Conservation (phyloP, 331 rosid species). For the Acacia concinna region DNA sequence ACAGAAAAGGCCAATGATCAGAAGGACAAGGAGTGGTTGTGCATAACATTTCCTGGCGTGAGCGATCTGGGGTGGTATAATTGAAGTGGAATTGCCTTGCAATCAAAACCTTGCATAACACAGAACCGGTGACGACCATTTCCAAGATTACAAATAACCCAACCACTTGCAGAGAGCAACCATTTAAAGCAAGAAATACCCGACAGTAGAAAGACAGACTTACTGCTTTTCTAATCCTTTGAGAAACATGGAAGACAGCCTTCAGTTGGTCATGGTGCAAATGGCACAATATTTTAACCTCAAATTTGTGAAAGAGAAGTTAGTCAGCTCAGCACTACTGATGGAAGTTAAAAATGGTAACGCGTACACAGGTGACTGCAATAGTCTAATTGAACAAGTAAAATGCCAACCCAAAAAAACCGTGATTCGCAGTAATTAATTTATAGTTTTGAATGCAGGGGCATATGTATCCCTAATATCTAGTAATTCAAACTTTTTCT, state of each 20-base stretch:
- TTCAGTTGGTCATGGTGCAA: constrained; percentile 91
- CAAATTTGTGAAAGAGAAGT: constrained; percentile 27
- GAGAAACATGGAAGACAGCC: constrained; percentile 91
- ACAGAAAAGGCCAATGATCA: constrained; percentile 81
- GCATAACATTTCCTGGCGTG: constrained; percentile 75
- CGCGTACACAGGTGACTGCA: constrained; percentile 7
- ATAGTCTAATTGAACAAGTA: neutral
- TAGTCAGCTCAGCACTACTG: constrained; percentile 39
- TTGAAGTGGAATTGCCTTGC: constrained; percentile 92
- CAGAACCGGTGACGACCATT: constrained; percentile 14
- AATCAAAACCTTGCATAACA: constrained; percentile 53
- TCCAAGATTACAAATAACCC: neutral
- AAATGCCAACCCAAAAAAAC: neutral
- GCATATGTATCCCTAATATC: neutral
- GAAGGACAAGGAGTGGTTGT: constrained; percentile 69
- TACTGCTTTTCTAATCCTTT: constrained; percentile 77
- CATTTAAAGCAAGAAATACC: neutral
- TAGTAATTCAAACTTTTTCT: neutral
- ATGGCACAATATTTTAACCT: constrained; percentile 87
- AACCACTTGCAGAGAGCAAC: constrained; percentile 1
- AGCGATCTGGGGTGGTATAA: constrained; percentile 91
- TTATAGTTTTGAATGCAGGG: neutral
- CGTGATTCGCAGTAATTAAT: neutral
- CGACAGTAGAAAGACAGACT: constrained; percentile 39
- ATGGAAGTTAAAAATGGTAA: neutral